Conservation (phyloP, 2,329 filamentous ascomycete genomes). For the Colletotrichum nymphaeae region DNA sequence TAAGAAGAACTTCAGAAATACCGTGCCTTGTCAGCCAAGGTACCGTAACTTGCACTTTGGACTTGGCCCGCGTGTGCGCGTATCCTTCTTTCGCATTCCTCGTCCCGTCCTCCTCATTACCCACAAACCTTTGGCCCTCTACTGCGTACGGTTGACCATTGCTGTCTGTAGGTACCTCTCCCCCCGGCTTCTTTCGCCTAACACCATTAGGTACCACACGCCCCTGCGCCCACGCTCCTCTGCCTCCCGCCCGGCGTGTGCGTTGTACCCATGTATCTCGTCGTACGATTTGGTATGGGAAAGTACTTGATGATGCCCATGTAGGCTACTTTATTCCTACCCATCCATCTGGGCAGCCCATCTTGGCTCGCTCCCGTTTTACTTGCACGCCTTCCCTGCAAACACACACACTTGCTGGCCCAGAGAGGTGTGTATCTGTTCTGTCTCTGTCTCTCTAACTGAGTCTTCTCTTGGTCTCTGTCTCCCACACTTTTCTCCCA, state of each 20-base stretch:
- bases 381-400: constrained; percentile 32
- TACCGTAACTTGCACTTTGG: neutral
- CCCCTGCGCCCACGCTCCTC: neutral
- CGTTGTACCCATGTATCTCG: neutral
- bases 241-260: neutral
- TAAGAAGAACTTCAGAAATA: neutral
- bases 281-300: neutral
- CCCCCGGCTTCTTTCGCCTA: neutral
- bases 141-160: neutral
- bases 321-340: neutral
- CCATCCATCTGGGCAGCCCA: constrained; percentile 30
- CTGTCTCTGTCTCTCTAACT: neutral
- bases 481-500: neutral
- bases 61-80: neutral
- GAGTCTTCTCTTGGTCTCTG: neutral
- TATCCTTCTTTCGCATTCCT: constrained; percentile 20
- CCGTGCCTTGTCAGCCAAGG: neutral
- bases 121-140: constrained; percentile 3
- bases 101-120: constrained; percentile 2
- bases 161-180: neutral
- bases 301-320: constrained; percentile 1
- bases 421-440: neutral
- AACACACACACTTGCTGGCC: constrained; percentile 4
- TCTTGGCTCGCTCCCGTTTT: constrained; percentile 35
- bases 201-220: neutral